A percentile compares a stretch with the other conserved stretches of the same genome.
Conservation (phyloP, 2,329 filamentous ascomycete species). For the Aspergillus sp. region DNA sequence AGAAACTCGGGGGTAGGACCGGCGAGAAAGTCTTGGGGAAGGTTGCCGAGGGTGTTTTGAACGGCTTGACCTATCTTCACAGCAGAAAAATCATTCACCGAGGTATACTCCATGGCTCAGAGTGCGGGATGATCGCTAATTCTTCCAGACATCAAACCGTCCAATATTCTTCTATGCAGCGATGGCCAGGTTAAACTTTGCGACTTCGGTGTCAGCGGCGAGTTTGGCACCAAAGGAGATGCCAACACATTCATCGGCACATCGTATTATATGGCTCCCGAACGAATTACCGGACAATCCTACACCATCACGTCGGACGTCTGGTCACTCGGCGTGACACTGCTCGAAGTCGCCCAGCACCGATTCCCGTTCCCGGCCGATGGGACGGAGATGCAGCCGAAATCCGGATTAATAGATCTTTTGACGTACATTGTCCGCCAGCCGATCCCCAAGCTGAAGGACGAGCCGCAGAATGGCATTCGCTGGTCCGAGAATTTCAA, state of each 20-base stretch:
- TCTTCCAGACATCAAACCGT: slow-evolving; percentile 78
- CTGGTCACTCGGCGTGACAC: slow-evolving; percentile 91
- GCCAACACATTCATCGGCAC: slow-evolving; percentile 99
- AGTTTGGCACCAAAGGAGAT: slow-evolving; percentile 97
- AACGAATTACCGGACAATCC: slow-evolving; percentile 92
- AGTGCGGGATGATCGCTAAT: slow-evolving; percentile 6
- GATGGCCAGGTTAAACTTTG: slow-evolving; percentile 93
- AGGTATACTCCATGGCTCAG: slow-evolving; percentile 29
- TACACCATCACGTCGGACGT: slow-evolving; percentile 99
- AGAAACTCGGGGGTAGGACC: slow-evolving; percentile 84
- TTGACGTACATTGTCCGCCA: slow-evolving; percentile 96
- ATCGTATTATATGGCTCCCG: slow-evolving; percentile 98
- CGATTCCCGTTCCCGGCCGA: slow-evolving; percentile 97
- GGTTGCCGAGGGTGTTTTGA: slow-evolving; percentile 87
- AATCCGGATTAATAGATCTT: slow-evolving; percentile 85
- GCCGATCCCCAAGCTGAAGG: slow-evolving; percentile 88
- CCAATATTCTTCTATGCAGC: slow-evolving; percentile 88
- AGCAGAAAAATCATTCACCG: slow-evolving; percentile 95
- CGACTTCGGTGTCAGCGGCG: slow-evolving; percentile 94
- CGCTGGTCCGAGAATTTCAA: slow-evolving; percentile 97
- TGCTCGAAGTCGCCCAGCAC: slow-evolving; percentile 98
- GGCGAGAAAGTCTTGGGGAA: slow-evolving; percentile 97
- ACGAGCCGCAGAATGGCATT: slow-evolving; percentile 81
- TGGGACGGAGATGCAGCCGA: slow-evolving; percentile 88
- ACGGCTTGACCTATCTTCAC: slow-evolving; percentile 89